Conservation (phyloP, 257 asterid species). For the Capsicum pubescens region DNA sequence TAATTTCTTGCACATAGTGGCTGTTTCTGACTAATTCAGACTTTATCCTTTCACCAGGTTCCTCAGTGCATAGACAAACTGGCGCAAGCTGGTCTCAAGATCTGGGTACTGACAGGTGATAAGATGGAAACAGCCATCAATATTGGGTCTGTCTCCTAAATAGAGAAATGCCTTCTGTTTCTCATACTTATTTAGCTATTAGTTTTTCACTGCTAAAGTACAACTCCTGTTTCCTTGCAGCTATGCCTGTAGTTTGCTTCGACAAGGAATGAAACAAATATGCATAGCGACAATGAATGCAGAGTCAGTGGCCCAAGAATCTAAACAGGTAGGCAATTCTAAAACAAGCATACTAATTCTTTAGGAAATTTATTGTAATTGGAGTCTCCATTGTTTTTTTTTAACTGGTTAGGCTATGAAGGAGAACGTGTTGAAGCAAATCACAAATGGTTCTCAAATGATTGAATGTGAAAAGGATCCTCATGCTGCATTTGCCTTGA, state of each 20-base stretch:
- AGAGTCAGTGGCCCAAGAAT: constrained; percentile 54
- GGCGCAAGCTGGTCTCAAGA: constrained; percentile 97
- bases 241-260: constrained; percentile 94
- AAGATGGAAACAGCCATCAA: constrained; percentile 99
- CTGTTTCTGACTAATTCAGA: constrained; percentile 13
- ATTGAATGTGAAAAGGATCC: constrained; percentile 84
- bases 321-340: constrained; percentile 61
- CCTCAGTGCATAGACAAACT: constrained; percentile 98
- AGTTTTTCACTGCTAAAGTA: constrained; percentile 21
- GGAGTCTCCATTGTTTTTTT: constrained; percentile 28
- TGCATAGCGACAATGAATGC: constrained; percentile 53
- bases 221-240: constrained; percentile 49
- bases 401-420: constrained; percentile 54
- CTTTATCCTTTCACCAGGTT: constrained; percentile 56
- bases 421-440: constrained; percentile 77
- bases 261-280: constrained; percentile 96
- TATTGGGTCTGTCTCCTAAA: constrained; percentile 79
- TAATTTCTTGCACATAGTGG: constrained; percentile 16
- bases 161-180: neutral
- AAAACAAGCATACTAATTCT: neutral
- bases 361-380: neutral
- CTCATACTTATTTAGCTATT: constrained; percentile 10
- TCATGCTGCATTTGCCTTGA: constrained; percentile 94
- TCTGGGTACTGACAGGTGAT: constrained; percentile 99
- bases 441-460: constrained; percentile 79